Evolutionary conservation across 2,329 filamentous ascomycete species (phyloP).

Genomic region (Stemphylium beticola): DNA sequence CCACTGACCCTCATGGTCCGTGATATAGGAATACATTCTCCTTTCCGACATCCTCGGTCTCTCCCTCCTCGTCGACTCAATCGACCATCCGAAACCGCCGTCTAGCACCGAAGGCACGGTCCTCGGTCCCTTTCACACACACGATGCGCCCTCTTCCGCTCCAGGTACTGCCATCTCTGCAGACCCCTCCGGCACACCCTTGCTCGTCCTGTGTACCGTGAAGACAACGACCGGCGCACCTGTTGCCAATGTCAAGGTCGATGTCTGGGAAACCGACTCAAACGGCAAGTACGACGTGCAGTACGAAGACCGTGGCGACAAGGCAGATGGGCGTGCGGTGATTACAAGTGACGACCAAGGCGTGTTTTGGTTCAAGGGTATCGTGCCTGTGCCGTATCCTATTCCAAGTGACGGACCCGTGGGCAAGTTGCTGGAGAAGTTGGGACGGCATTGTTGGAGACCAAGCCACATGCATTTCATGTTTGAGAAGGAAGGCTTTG

Average conservation of each 20-base stretch:
- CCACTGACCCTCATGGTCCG: too few species aligned
- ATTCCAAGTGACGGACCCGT: slow-evolving; percentile 82
- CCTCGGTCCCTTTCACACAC: slow-evolving; percentile 82
- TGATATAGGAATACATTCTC: slow-evolving; percentile 74
- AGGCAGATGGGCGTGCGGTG: slow-evolving; percentile 75
- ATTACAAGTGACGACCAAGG: slow-evolving; percentile 74
- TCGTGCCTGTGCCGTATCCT: slow-evolving; percentile 83
- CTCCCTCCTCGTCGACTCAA: slow-evolving; percentile 79
- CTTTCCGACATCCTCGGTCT: slow-evolving; percentile 81
- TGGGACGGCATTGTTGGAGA: slow-evolving; percentile 46
- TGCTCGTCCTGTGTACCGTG: slow-evolving; percentile 76
- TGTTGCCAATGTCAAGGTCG: slow-evolving; percentile 70
- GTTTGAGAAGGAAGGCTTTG: slow-evolving; percentile 65
- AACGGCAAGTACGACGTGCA: slow-evolving; percentile 85
- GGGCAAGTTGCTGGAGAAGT: slow-evolving; percentile 48
- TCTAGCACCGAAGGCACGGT: slow-evolving; percentile 77
- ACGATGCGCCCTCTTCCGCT: slow-evolving; percentile 67
- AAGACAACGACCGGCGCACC: slow-evolving; percentile 69
- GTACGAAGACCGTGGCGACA: slow-evolving; percentile 63
- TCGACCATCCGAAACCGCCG: slow-evolving; percentile 80
- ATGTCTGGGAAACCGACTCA: slow-evolving; percentile 85
- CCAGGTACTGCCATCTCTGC: slow-evolving; percentile 69
- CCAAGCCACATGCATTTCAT: slow-evolving; percentile 60
- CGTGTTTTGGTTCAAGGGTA: slow-evolving; percentile 82
- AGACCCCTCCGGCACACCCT: slow-evolving; percentile 71